Base-by-base conservation (phyloP, 805 yeast genomes). In the Cyberlindnera maritima region DNA sequence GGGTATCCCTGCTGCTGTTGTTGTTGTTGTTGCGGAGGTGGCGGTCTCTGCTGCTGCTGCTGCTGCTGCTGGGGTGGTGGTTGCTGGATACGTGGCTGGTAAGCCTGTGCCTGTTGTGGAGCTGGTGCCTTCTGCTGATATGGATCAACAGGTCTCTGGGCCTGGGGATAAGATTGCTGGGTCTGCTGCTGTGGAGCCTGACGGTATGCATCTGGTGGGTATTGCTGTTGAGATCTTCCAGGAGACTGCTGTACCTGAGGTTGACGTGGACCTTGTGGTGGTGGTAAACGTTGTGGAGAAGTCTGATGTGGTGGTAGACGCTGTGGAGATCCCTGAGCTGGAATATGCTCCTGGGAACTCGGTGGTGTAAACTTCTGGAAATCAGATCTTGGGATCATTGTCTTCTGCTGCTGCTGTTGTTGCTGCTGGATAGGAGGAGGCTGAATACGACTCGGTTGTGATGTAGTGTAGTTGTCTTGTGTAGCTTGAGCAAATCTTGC, bases 291-390 rank as follows among this genome's bases (percentile, higher is more conserved):
- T 43, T 39, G 55, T 14, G 40, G 47, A 41, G 33, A 19, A 3
- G 18, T n/a, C 36, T 45, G 52, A 33, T 39, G 48, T 1, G 39
- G 14, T 35, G 43, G 6, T 6, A 28, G 4, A 14, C 39, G 43
- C 38, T 37, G 40, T 18, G 46, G 44, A 17, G 43, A 39, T 3
- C 39, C 42, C 18, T 47, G 42, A 2, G 41, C 11, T 33, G 52
- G 48, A 11, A 41, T 26, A 21, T 47, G 52, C 31, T 55, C 59
- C 34, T 53, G 56, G 13, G 52, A 35, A n/a, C 44, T 47, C n/a
- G 58, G 50, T 36, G 54, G 56, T 15, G 55, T 42, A 25, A 54
- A 49, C 41, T 44, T 59, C 46, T 55, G 60, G 42, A 52, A 55
- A 18, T 49, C 58, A 19, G 58, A 58, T 41, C 55, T 57, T 40